Evolutionary conservation across 1,284 basidiomycete genomes (phyloP).

Genomic region (Vanrija sp.): DNA sequence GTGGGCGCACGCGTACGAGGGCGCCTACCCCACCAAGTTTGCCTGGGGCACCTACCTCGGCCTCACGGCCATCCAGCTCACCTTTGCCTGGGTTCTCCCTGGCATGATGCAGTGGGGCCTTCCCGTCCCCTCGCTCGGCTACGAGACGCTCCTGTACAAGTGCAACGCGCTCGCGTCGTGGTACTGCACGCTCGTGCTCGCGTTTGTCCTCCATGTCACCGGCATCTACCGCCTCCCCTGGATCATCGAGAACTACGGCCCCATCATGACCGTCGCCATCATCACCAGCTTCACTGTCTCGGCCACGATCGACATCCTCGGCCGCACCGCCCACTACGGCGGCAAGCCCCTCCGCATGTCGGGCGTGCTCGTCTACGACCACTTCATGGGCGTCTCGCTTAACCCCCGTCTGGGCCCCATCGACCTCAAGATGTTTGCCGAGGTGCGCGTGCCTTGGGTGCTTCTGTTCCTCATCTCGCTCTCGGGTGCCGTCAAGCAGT

Average conservation of each 20-base stretch:
- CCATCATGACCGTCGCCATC: constrained; percentile 93
- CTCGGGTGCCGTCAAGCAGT: constrained; percentile 92
- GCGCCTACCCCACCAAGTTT: constrained; percentile 83
- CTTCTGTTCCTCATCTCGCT: constrained; percentile 90
- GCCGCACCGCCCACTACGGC: constrained; percentile 60
- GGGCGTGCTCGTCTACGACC: constrained; percentile 88
- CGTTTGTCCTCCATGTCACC: constrained; percentile 71
- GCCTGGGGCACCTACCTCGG: constrained; percentile 87
- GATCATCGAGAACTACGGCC: constrained; percentile 95
- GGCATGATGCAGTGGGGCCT: constrained; percentile 81
- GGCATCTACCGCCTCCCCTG: constrained; percentile 85
- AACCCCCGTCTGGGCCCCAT: constrained; percentile 92
- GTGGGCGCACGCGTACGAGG: constrained; percentile 79
- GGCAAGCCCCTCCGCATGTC: constrained; percentile 85
- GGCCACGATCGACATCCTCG: constrained; percentile 71
- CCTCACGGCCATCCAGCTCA: constrained; percentile 82
- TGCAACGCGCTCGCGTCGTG: constrained; percentile 90
- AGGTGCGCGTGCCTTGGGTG: constrained; percentile 97
- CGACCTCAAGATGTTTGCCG: constrained; percentile 99
- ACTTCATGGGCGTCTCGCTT: constrained; percentile 92
- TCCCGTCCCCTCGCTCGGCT: constrained; percentile 83
- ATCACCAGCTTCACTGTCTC: constrained; percentile 83
- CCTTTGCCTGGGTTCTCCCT: constrained; percentile 85
- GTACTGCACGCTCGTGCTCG: constrained; percentile 79
- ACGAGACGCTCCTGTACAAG: constrained; percentile 91